These are phyloP conservation scores for Tardiomyces blankii DNA, from an alignment of 1,139 yeast genomes.

Conservation along the genomic window DNA sequence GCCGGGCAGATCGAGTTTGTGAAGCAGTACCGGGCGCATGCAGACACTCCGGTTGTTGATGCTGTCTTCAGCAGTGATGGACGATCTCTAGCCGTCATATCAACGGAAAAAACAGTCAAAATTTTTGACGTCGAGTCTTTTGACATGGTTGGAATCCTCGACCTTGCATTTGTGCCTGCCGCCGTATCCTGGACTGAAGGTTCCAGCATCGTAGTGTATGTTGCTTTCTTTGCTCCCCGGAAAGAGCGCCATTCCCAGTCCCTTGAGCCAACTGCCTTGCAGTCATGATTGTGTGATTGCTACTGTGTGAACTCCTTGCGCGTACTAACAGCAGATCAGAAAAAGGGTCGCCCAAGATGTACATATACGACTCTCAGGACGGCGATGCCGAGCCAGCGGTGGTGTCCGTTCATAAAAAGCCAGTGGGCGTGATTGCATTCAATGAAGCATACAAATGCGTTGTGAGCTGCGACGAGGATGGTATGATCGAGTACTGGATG, in stretches of 20 bases:
- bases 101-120: background rate
- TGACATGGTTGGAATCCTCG: background rate
- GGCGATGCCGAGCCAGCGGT: background rate
- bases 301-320: no score
- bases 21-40: background rate
- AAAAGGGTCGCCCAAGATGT: background rate
- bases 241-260: no score
- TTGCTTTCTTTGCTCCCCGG: no score
- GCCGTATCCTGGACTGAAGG: background rate
- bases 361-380: background rate
- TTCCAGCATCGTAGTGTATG: background rate
- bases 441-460: background rate
- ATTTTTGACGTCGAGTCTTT: background rate
- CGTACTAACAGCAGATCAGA: background rate
- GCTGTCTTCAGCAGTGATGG: background rate
- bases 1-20: background rate
- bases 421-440: background rate
- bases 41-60: background rate
- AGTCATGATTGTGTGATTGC: no score
- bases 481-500: background rate
- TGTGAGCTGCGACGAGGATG: background rate
- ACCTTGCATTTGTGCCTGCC: background rate
- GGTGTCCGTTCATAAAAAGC: background rate
- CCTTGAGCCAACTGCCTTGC: no score
- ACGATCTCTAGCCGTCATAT: background rate